Evolutionary conservation across 2,329 filamentous ascomycete genomes (phyloP).

Genomic region (Microcera coccophila): DNA sequence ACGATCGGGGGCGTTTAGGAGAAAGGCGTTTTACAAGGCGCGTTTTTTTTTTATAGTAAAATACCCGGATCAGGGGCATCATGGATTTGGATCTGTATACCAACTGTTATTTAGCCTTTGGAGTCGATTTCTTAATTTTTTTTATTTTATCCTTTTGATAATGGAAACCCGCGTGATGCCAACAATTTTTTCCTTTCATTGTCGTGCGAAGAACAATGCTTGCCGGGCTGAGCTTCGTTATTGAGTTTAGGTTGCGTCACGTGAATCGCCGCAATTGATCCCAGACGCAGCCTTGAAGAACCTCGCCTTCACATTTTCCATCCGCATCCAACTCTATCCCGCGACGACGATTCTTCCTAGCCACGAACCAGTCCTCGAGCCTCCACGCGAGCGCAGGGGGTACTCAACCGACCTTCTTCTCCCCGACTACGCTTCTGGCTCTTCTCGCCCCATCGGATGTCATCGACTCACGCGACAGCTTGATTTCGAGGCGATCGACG

Average conservation of each 20-base stretch:
- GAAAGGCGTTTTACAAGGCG: slow-evolving; percentile 10
- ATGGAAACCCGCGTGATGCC: too few species aligned
- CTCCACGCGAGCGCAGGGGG: background rate
- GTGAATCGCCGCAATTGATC: slow-evolving; percentile 6
- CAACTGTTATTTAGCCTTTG: too few species aligned
- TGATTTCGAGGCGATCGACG: slow-evolving; percentile 2
- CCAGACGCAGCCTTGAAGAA: slow-evolving; percentile 9
- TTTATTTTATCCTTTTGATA: too few species aligned
- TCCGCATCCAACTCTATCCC: slow-evolving; percentile 3
- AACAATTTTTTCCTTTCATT: too few species aligned
- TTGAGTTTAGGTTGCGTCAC: slow-evolving; percentile 10
- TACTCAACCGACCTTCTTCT: slow-evolving; percentile 3
- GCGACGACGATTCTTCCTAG: background rate
- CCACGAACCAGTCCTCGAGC: too few species aligned
- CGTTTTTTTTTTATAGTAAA: slow-evolving; percentile 13
- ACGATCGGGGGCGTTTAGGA: slow-evolving; percentile 12
- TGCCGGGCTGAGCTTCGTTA: background rate
- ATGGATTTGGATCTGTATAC: too few species aligned
- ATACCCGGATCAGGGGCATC: too few species aligned
- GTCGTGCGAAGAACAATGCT: background rate
- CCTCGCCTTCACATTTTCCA: slow-evolving; percentile 1
- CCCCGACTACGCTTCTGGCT: background rate
- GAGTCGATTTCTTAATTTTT: too few species aligned
- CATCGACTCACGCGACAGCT: too few species aligned
- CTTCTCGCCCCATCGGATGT: too few species aligned